phyloP scores from a whole-genome alignment of 2,329 filamentous ascomycete genomes.

The Arthrobotrys iridis region DNA sequence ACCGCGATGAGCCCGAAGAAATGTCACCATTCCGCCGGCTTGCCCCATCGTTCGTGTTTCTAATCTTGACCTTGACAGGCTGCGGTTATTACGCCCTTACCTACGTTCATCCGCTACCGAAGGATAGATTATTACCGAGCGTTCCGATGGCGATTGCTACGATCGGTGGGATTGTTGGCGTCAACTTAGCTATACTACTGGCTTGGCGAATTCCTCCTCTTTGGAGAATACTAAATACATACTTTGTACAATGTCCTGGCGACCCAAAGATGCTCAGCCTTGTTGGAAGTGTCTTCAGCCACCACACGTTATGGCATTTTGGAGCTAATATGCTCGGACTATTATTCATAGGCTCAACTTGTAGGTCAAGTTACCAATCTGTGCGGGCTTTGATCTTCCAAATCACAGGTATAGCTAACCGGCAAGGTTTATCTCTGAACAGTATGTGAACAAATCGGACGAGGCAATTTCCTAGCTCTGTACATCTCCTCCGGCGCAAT shows the following conservation, averaged over 20 bases:
- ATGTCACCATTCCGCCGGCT: conserved; percentile 59
- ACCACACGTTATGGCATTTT: conserved; percentile 72
- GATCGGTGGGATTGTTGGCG: conserved; percentile 69
- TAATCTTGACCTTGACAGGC: conserved; percentile 59
- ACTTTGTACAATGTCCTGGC: conserved; percentile 73
- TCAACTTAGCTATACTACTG: conserved; percentile 69
- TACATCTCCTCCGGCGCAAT: conserved; percentile 71
- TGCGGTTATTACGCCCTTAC: conserved; percentile 60
- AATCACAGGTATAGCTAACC: neutral
- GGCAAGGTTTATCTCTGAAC: neutral
- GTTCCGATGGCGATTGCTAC: conserved; percentile 73
- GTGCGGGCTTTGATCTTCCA: too few relatives aligned
- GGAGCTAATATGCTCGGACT: conserved; percentile 73
- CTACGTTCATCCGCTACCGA: conserved; percentile 64
- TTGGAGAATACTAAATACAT: conserved; percentile 74
- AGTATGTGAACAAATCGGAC: conserved; percentile 75
- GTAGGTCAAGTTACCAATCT: too few relatives aligned
- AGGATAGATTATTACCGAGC: conserved; percentile 69
- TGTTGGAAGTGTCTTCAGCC: conserved; percentile 75
- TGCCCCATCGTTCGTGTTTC: conserved; percentile 60
- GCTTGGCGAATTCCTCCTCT: conserved; percentile 73
- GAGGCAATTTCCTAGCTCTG: conserved; percentile 74
- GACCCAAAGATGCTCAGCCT: conserved; percentile 72
- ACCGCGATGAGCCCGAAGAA: conserved; percentile 39
- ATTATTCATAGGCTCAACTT: conserved; percentile 72